Evolutionary conservation across 2,329 filamentous ascomycete species (phyloP), one percentile per base, ranked within the genome.

Genomic region (Hypoxylon sp.): DNA sequence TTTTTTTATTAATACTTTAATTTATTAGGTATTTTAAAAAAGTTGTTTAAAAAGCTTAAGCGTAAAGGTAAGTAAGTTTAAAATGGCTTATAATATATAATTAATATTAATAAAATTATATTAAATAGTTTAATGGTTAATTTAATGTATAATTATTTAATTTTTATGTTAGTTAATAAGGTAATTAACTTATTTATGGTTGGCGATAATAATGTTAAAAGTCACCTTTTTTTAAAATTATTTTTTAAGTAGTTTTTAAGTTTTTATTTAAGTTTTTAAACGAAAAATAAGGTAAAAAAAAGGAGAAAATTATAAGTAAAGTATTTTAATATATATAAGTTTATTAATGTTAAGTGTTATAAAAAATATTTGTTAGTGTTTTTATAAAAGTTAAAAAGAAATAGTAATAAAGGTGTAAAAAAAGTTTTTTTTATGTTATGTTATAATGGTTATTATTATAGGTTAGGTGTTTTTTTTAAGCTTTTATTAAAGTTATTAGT

Each of bases 1-100:
- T 3, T 39, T 53, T 46, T 57, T 33, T 57, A 57, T 57, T 46
- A 57, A 47, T 46, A 47, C 47, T 47, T 57, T 57, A 57, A 46
- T 46, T n/a, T 29, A 35, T 17, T 44, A 29, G 17, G 1, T 3
- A n/a, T 3, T 17, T 55, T 29, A 44, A 44, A 17, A 35, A 22
- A 14, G 3, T 42, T 22, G 3, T 22, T 22, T 42, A 17, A 54
- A n/a, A 26, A 26, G 6, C 3, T 26, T 26, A 26, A 5, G 9
- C 0, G 3, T 22, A 51, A 51, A 31, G 17, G 9, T n/a, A 51
- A 31, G 8, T 51, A 51, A 33, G 24, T 3, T 22, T n/a, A 17
- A 19, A 31, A 29, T 31, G 14, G n/a, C 26, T 17, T 22, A 22
- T 22, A 22, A 22, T 3, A 22, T 22, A 22, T 22, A 22, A 22